phyloP scores from a whole-genome alignment of 2,329 filamentous ascomycete genomes.

The Raffaelea arxii region DNA sequence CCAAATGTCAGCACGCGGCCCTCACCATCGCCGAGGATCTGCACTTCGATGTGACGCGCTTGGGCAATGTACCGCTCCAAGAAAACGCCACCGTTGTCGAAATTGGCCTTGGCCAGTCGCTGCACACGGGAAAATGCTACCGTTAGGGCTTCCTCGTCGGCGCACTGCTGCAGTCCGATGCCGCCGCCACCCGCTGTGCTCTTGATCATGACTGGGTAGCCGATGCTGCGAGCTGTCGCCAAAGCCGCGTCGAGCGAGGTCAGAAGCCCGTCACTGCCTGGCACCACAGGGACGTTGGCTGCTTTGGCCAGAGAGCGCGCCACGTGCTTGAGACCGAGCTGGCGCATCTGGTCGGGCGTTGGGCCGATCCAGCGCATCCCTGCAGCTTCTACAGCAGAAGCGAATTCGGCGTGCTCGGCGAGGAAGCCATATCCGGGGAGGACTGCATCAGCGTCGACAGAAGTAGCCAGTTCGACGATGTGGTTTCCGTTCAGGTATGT shows the following conservation, averaged over 20 bases:
- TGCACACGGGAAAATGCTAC: slow-evolving; percentile 36
- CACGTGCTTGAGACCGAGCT: slow-evolving; percentile 49
- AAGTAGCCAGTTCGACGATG: slow-evolving; percentile 24
- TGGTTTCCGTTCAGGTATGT: slow-evolving; percentile 7
- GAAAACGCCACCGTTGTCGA: slow-evolving; percentile 46
- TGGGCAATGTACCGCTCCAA: slow-evolving; percentile 48
- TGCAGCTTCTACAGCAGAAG: slow-evolving; percentile 36
- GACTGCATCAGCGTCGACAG: slow-evolving; percentile 40
- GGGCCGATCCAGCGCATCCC: slow-evolving; percentile 52
- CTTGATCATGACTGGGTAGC: slow-evolving; percentile 67
- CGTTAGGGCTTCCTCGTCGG: slow-evolving; percentile 34
- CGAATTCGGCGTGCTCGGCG: slow-evolving; percentile 53
- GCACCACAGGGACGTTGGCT: slow-evolving; percentile 32
- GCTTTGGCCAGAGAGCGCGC: slow-evolving; percentile 37
- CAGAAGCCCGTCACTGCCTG: slow-evolving; percentile 25
- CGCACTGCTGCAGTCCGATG: slow-evolving; percentile 72
- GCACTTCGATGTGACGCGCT: slow-evolving; percentile 53
- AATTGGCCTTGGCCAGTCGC: slow-evolving; percentile 41
- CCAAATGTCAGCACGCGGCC: slow-evolving; percentile 46
- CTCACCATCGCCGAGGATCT: slow-evolving; percentile 49
- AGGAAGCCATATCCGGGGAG: slow-evolving; percentile 59
- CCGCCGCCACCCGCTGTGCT: slow-evolving; percentile 72
- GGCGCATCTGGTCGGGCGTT: slow-evolving; percentile 38
- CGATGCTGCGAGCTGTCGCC: slow-evolving; percentile 33
- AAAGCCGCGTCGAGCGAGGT: not conserved